These are phyloP conservation scores for button mushroom (Agaricus bisporus) DNA, from an alignment of 768 basidiomycete genomes.

Conservation along the genomic window DNA sequence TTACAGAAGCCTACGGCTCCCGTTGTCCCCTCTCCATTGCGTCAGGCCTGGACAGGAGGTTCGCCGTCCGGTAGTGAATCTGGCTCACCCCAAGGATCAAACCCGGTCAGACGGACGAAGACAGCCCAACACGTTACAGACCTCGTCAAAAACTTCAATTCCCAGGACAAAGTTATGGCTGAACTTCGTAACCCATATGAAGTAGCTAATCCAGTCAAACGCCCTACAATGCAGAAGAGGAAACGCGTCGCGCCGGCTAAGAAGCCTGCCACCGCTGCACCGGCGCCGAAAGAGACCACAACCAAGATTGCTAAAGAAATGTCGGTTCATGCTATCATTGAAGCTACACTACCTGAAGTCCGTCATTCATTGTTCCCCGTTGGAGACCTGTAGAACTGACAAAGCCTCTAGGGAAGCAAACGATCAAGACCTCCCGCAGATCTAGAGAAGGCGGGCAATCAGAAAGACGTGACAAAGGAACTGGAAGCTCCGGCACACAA, in stretches of 20 bases:
- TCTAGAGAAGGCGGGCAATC: slow-evolving; percentile 29
- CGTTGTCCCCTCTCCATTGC: slow-evolving; percentile 64
- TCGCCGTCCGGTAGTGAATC: slow-evolving; percentile 16
- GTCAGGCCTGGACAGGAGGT: slow-evolving; percentile 61
- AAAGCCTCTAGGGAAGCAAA: slow-evolving; percentile 58
- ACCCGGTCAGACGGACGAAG: slow-evolving; percentile 43
- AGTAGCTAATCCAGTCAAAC: slow-evolving; percentile 57
- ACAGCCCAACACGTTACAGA: slow-evolving; percentile 66
- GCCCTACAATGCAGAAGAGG: slow-evolving; percentile 38
- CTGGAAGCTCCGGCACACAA: slow-evolving; percentile 29
- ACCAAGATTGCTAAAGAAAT: slow-evolving; percentile 26
- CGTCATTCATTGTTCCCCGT: slow-evolving; percentile 14
- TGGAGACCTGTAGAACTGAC: not conserved
- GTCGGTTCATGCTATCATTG: slow-evolving; percentile 66
- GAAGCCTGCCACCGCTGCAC: slow-evolving; percentile 20
- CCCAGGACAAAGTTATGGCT: slow-evolving; percentile 31
- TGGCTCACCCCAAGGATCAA: slow-evolving; percentile 1
- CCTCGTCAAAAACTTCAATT: slow-evolving; percentile 65
- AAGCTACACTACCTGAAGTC: slow-evolving; percentile 73
- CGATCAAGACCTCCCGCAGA: slow-evolving; percentile 67
- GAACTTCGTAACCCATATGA: slow-evolving; percentile 80
- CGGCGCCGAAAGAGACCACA: slow-evolving; percentile 20
- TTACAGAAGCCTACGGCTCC: slow-evolving; percentile 52
- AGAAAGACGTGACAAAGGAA: slow-evolving; percentile 19
- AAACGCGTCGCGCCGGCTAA: slow-evolving; percentile 34